These are phyloP conservation scores for peach (Prunus persica) DNA, from an alignment of 306 rosid genomes.

Conservation along the genomic window DNA sequence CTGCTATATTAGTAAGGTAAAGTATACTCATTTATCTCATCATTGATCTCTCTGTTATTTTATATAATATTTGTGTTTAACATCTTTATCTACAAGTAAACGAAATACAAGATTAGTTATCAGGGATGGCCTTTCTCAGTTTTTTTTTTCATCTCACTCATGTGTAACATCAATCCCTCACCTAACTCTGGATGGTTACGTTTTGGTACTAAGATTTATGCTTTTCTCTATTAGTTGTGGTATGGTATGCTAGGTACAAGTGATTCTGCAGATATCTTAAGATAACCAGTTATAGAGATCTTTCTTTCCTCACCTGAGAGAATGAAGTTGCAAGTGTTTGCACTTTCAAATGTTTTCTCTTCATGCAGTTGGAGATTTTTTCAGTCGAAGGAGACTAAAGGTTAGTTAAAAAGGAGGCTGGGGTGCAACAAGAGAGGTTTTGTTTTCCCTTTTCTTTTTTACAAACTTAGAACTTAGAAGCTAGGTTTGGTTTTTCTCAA, in stretches of 20 bases:
- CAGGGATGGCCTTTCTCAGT: background rate
- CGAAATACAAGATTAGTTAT: background rate
- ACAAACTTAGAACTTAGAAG: too few species aligned
- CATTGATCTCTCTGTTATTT: background rate
- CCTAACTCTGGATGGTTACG: background rate
- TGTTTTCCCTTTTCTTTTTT: too few species aligned
- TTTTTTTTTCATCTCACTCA: background rate
- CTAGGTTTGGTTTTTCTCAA: too few species aligned
- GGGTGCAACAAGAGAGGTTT: too few species aligned
- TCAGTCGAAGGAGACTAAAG: background rate
- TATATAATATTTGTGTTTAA: background rate
- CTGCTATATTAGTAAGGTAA: slow-evolving; percentile 38
- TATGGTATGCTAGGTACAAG: background rate
- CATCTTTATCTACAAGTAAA: background rate
- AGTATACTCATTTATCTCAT: slow-evolving; percentile 1
- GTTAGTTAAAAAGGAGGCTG: too few species aligned
- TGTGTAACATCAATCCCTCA: too few species aligned
- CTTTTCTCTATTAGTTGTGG: background rate
- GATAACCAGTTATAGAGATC: background rate
- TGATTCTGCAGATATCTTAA: background rate
- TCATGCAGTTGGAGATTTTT: too few species aligned
- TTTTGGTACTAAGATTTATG: background rate
- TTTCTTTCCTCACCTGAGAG: background rate
- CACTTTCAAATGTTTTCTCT: too few species aligned
- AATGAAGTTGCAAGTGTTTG: too few species aligned